Evolutionary conservation across 768 basidiomycete species (phyloP).

Genomic region (Epithele typhae): DNA sequence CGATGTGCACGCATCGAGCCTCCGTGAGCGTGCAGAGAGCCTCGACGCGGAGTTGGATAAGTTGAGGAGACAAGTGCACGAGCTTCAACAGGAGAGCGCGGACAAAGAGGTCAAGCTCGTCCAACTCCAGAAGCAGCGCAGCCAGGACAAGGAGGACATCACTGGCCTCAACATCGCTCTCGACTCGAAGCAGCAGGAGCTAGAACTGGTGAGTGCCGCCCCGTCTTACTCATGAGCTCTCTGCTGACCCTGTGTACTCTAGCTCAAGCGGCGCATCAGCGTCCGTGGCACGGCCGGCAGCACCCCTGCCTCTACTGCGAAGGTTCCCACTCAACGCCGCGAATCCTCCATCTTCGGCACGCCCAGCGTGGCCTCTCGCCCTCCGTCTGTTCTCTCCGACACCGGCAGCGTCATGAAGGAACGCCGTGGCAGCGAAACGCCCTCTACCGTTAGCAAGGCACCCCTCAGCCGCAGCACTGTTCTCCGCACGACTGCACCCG

Average conservation of each 20-base stretch:
- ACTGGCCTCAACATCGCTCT: conserved; percentile 86
- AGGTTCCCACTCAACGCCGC: conserved; percentile 36
- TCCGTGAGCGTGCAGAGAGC: conserved; percentile 44
- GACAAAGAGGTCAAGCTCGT: conserved; percentile 79
- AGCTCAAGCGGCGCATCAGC: conserved; percentile 54
- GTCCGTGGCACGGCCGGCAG: conserved; percentile 52
- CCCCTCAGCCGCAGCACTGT: conserved; percentile 51
- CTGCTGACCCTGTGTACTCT: background rate
- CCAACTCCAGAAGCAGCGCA: conserved; percentile 63
- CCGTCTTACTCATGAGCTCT: background rate
- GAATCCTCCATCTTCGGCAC: conserved; percentile 57
- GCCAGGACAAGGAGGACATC: conserved; percentile 71
- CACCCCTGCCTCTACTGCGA: conserved; percentile 43
- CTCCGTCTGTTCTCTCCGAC: conserved; percentile 55
- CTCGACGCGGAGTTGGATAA: conserved; percentile 54
- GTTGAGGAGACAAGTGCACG: conserved; percentile 58
- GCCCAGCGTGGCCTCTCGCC: conserved; percentile 42
- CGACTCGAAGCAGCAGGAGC: conserved; percentile 91
- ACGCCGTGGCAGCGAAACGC: conserved; percentile 32
- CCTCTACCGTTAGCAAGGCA: conserved; percentile 26
- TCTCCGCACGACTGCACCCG: conserved; percentile 15
- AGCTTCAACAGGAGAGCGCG: conserved; percentile 76
- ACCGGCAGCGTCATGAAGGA: conserved; percentile 36
- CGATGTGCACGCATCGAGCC: conserved; percentile 45
- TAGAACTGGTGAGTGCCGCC: conserved; percentile 67